A percentile compares a stretch with the other conserved stretches of the same genome.
Evolutionary conservation across 106 monocot genomes (phyloP).

Genomic region (Dendrobium officinale): DNA sequence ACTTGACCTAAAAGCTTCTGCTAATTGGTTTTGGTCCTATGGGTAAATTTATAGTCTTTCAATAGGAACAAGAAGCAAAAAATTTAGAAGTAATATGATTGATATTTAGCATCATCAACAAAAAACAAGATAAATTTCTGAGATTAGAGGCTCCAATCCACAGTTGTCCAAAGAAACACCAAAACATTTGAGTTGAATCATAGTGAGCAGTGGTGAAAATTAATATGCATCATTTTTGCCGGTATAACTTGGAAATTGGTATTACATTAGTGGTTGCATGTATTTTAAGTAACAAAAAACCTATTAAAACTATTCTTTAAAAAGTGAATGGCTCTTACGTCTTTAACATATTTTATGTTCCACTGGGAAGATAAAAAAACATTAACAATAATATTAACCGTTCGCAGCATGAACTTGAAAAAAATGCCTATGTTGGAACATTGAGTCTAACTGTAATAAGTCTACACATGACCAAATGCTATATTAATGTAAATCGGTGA

Average conservation of each 20-base stretch:
- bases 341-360: not conserved
- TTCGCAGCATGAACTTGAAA: not conserved
- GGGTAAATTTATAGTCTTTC: not conserved
- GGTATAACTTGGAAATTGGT: not conserved
- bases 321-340: not conserved
- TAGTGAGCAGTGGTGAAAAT: not conserved
- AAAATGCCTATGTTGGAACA: not conserved
- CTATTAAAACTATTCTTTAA: not conserved
- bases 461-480: not conserved
- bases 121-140: not conserved
- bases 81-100: not conserved
- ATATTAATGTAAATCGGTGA: not conserved
- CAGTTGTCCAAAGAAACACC: not conserved
- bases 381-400: not conserved
- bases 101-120: not conserved
- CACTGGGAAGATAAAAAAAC: not conserved
- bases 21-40: not conserved
- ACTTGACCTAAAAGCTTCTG: not conserved
- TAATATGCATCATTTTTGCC: not conserved
- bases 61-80: no score
- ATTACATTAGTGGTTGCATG: not conserved
- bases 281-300: not conserved
- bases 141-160: not conserved
- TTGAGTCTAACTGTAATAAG: not conserved
- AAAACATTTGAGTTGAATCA: not conserved